Base-by-base conservation (phyloP, 2,329 filamentous ascomycete species). In the Penicillium sp. region DNA sequence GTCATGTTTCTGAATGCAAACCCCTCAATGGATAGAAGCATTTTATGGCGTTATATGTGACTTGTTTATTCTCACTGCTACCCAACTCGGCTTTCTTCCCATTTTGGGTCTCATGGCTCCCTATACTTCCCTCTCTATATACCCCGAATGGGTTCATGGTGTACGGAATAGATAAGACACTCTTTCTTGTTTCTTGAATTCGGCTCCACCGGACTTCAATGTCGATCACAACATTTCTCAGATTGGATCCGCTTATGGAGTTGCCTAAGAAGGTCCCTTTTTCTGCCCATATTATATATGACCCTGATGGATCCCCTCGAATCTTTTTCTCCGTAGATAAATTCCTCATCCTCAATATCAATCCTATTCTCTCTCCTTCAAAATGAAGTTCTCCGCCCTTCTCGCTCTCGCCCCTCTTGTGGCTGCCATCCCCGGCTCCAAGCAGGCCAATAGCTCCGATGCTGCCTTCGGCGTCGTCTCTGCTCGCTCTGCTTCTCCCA, bases 401-500 rank as follows among this genome's bases (percentile, higher is more conserved):
- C 60, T 67, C 17, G 61, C 66, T 42, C 61, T 73, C 54, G 49
- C 62, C 23, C 64, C 70, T 47, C 59, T 69, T 31, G 64, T 64
- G 43, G 58, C 65, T 35, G 67, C 69, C 51, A 31, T 70, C 46
- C 59, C 67, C 19, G 37, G 63, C 58, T 37, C 58, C 38, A 43
- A 52, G 54, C 23, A 55, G 49, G 31, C 46, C 31, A 59, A 62
- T 25, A 42, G 47, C 46, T 56, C 54, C 45, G 57, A 59, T 19
- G 55, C 47, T 45, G 33, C 75, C 63, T 81, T 81, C 65, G 68
- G 65, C 47, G 75, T 80, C 65, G 74, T 77, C 27, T 71, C 77
- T 67, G 64, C 74, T 47, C 77, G 75, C 65, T 78, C 76, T 49
- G 78, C 71, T 45, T 80, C 78, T 4, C 76, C 76, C 27, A 75